Evolutionary conservation across 257 asterid genomes (phyloP).

Genomic region (Nicotiana noctiflora): DNA sequence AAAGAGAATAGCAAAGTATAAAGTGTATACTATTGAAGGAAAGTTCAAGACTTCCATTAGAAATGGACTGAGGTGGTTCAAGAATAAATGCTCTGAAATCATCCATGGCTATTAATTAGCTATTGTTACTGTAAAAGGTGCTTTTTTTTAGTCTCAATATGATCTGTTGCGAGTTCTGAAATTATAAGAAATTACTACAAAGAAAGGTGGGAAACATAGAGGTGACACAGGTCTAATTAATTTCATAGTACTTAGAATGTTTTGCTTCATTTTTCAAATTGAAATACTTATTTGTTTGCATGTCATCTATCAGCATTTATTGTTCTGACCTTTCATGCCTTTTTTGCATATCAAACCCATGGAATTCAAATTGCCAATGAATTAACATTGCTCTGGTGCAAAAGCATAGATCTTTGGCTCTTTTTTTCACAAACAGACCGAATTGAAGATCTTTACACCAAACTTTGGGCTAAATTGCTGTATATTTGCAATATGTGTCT

Average conservation of each 20-base stretch:
- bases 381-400: too few relatives aligned
- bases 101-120: constrained; percentile 52
- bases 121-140: not conserved
- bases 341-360: not conserved
- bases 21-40: constrained; percentile 68
- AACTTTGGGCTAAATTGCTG: not conserved
- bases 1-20: constrained; percentile 67
- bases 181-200: not conserved
- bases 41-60: constrained; percentile 64
- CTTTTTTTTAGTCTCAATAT: not conserved
- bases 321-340: not conserved
- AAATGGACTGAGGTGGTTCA: constrained; percentile 68
- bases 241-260: not conserved
- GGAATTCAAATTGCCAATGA: too few relatives aligned
- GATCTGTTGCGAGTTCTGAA: not conserved
- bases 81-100: constrained; percentile 60
- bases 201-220: not conserved
- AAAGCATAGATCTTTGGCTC: not conserved
- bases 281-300: not conserved
- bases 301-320: not conserved
- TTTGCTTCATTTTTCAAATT: not conserved
- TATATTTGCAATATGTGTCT: not conserved
- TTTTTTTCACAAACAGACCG: not conserved
- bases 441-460: not conserved
- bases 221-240: not conserved